Conservation (phyloP, 106 monocot species). For the Dendrobium chrysotoxum region DNA sequence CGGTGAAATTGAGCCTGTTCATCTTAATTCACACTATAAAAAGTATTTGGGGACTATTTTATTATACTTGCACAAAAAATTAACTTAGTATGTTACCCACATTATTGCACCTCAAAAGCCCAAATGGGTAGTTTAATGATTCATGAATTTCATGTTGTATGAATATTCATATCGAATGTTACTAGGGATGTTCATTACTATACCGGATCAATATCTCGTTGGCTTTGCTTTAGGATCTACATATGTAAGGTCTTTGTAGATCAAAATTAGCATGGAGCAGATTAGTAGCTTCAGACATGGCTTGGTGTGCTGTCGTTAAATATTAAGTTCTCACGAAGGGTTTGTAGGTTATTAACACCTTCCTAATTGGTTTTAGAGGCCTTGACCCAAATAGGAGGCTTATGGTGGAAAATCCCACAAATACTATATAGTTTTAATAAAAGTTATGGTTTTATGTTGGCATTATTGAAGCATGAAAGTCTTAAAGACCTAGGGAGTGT, state of each 20-base stretch:
- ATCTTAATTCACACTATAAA: background rate
- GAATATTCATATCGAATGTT: background rate
- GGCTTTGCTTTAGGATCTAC: background rate
- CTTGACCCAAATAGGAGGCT: background rate
- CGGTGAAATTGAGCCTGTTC: background rate
- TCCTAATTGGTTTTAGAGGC: background rate
- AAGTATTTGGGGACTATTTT: background rate
- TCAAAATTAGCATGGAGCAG: background rate
- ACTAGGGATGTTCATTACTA: background rate
- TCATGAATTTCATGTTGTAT: background rate
- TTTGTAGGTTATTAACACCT: background rate
- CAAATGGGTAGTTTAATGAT: background rate
- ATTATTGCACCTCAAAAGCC: background rate
- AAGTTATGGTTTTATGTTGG: background rate
- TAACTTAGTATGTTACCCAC: background rate
- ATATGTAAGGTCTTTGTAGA: background rate
- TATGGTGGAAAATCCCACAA: background rate
- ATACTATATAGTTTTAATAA: background rate
- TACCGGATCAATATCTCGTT: background rate
- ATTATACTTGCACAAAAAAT: background rate
- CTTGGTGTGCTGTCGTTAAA: background rate
- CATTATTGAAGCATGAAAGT: conserved; percentile 1
- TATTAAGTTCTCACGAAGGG: background rate
- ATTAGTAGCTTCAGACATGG: background rate
- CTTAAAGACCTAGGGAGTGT: background rate